Evolutionary conservation across 75 land plant species (phyloP).

Genomic region (Cupressus sempervirens): DNA sequence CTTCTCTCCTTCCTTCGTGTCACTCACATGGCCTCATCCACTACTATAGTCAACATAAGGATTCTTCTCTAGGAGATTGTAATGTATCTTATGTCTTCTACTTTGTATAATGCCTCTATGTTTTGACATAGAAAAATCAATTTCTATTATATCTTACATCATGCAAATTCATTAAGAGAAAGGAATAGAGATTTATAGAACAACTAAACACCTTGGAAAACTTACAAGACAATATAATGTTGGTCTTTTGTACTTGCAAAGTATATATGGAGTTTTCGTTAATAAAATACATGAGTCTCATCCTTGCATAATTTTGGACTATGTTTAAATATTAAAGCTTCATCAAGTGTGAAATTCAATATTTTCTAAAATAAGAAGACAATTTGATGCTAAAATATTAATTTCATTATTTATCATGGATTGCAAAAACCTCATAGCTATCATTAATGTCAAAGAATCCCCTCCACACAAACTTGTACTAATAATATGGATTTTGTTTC

Average conservation of each 20-base stretch:
- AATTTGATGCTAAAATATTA: no score
- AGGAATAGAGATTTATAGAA: slow-evolving; percentile 45
- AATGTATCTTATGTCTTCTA: not conserved
- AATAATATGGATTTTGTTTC: no score
- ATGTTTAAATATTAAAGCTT: not conserved
- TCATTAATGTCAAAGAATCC: not conserved
- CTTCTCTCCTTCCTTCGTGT: slow-evolving; percentile 69
- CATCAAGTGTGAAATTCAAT: no score
- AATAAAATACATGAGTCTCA: not conserved
- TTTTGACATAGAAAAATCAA: no score
- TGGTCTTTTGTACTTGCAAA: slow-evolving; percentile 63
- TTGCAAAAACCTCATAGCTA: no score
- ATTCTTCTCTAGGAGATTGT: slow-evolving; percentile 76
- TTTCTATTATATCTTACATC: not conserved
- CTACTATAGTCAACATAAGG: slow-evolving; percentile 89
- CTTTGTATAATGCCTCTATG: not conserved
- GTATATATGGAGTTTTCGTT: slow-evolving; percentile 22
- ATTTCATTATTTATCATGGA: no score
- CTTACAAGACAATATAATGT: slow-evolving; percentile 83
- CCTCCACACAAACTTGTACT: not conserved
- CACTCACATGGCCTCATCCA: slow-evolving; percentile 66
- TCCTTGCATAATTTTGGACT: not conserved
- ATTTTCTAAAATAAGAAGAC: no score
- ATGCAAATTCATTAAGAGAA: slow-evolving; percentile 45
- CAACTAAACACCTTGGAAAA: slow-evolving; percentile 72